These are phyloP conservation scores for Claviceps lovelessii DNA, from an alignment of 2,329 filamentous ascomycete species.

Conservation along the genomic window DNA sequence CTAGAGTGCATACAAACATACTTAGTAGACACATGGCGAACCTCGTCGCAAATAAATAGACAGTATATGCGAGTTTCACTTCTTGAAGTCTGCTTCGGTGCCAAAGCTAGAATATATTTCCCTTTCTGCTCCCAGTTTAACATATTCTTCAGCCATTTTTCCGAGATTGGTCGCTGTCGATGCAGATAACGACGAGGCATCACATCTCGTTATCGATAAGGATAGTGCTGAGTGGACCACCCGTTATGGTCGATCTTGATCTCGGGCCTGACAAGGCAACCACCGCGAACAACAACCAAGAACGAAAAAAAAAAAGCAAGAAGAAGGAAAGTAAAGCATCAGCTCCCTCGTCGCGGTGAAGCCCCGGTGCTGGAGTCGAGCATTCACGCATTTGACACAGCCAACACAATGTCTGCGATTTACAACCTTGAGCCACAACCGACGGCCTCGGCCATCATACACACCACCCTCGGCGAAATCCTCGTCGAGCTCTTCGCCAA, in stretches of 20 bases:
- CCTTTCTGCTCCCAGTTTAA: too few species aligned
- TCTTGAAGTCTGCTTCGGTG: too few species aligned
- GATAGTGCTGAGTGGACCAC: not conserved
- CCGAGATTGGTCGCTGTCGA: not conserved
- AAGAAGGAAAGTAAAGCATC: not conserved
- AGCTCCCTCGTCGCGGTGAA: not conserved
- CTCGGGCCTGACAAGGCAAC: not conserved
- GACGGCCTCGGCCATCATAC: constrained; percentile 78
- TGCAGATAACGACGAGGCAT: not conserved
- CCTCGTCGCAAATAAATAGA: too few species aligned
- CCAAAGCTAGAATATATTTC: too few species aligned
- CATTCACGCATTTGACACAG: not conserved
- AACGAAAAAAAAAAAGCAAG: not conserved
- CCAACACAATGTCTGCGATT: constrained; percentile 64
- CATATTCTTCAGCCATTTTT: not conserved
- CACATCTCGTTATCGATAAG: constrained; percentile 1
- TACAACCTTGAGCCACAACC: constrained; percentile 94
- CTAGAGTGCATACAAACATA: too few species aligned
- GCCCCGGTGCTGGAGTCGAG: not conserved
- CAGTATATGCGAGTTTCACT: too few species aligned
- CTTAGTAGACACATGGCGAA: too few species aligned
- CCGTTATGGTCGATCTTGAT: not conserved
- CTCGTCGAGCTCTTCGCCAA: constrained; percentile 89
- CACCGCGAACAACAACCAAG: not conserved
- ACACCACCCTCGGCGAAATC: constrained; percentile 81